A percentile compares a stretch with the other conserved stretches of the same genome.
These are phyloP conservation scores for Clavariopsis aquatica DNA, from an alignment of 495 filamentous ascomycete species.

Conservation along the genomic window DNA sequence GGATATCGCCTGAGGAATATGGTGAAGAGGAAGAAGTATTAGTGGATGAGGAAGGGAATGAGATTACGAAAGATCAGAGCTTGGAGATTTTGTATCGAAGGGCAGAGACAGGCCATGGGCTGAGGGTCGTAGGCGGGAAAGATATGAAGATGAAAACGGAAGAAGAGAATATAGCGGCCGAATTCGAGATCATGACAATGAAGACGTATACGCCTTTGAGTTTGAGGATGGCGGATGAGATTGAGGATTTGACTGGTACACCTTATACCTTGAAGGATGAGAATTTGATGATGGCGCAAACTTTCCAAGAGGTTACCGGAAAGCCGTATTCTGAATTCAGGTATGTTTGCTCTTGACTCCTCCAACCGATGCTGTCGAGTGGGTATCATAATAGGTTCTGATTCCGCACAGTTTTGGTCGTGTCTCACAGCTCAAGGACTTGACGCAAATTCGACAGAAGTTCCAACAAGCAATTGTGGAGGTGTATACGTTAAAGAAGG, in stretches of 20 bases:
- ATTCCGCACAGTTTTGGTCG: conserved; percentile 12
- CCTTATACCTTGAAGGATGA: conserved; percentile 9
- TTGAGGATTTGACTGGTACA: conserved; percentile 15
- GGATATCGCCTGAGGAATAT: conserved; percentile 41
- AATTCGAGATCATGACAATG: conserved; percentile 11
- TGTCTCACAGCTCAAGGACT: conserved; percentile 43
- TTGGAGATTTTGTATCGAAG: conserved; percentile 52
- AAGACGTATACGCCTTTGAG: conserved; percentile 8
- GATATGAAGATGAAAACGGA: neutral
- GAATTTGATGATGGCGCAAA: conserved; percentile 15
- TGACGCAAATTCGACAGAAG: conserved; percentile 47
- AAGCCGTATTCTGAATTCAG: conserved; percentile 5
- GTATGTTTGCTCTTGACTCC: neutral
- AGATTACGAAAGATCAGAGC: neutral
- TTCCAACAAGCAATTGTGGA: conserved; percentile 63
- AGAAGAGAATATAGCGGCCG: neutral
- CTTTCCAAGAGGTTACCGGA: conserved; percentile 9
- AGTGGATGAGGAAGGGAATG: conserved; percentile 22
- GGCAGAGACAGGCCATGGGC: conserved; percentile 58
- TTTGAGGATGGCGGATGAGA: conserved; percentile 16
- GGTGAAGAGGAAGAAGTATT: conserved; percentile 33
- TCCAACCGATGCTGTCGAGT: no score
- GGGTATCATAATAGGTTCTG: no score
- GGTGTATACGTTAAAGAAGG: conserved; percentile 53
- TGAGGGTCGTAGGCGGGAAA: conserved; percentile 57